phyloP scores from a whole-genome alignment of 2,329 filamentous ascomycete species.

The Diaporthe vexans region DNA sequence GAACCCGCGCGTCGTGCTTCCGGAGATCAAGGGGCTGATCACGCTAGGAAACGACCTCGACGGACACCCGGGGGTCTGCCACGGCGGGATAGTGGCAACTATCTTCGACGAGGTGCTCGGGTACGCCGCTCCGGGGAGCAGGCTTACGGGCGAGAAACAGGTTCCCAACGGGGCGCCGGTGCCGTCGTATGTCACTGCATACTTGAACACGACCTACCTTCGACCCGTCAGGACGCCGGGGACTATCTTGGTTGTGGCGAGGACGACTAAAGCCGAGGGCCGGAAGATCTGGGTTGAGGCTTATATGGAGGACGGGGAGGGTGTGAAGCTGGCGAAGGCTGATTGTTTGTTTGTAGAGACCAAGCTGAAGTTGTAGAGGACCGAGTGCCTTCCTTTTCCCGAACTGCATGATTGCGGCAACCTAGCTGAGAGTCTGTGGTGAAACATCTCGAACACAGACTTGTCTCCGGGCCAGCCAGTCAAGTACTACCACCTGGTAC shows the following conservation, averaged over 20 bases:
- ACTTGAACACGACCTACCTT: slow-evolving; percentile 68
- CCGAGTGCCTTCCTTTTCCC: not conserved
- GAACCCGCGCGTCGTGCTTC: slow-evolving; percentile 43
- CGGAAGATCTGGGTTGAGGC: slow-evolving; percentile 67
- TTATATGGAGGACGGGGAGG: slow-evolving; percentile 63
- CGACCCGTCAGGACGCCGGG: slow-evolving; percentile 65
- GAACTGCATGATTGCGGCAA: fast-evolving
- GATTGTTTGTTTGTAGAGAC: slow-evolving; percentile 65
- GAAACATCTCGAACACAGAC: too few relatives aligned
- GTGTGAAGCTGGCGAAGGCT: slow-evolving; percentile 62
- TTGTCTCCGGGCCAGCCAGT: too few relatives aligned
- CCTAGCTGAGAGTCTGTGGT: too few relatives aligned
- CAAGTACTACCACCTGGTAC: too few relatives aligned
- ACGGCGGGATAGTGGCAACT: slow-evolving; percentile 70
- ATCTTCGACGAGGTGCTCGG: slow-evolving; percentile 73
- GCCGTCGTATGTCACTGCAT: slow-evolving; percentile 60
- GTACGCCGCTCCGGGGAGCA: slow-evolving; percentile 61
- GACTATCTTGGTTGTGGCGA: slow-evolving; percentile 61
- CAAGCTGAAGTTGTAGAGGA: slow-evolving; percentile 43
- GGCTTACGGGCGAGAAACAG: slow-evolving; percentile 31
- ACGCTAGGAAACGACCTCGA: slow-evolving; percentile 66
- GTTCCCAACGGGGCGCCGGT: slow-evolving; percentile 42
- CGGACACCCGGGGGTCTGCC: slow-evolving; percentile 65
- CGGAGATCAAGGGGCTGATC: slow-evolving; percentile 51
- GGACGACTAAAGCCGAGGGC: slow-evolving; percentile 61